phyloP scores from a whole-genome alignment of 495 filamentous ascomycete genomes.

The Neurospora pannonica region DNA sequence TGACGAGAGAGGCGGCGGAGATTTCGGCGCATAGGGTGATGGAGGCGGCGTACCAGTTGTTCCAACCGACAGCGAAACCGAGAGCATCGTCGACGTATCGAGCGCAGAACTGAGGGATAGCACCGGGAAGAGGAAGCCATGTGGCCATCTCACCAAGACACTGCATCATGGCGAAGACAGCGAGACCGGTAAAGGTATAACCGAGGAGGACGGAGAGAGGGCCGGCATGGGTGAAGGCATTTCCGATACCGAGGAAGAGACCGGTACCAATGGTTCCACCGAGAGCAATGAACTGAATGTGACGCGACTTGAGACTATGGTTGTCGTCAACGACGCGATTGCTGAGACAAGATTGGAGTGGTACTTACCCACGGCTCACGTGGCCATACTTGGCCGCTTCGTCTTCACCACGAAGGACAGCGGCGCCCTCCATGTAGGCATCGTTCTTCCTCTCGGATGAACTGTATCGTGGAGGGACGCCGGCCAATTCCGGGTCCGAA shows the following conservation, averaged over 20 bases:
- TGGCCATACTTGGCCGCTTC: constrained; percentile 5
- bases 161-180: constrained; percentile 22
- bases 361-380: constrained; percentile 4
- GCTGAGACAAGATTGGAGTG: neutral
- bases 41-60: constrained; percentile 31
- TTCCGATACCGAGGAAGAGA: constrained; percentile 52
- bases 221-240: constrained; percentile 46
- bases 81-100: constrained; percentile 60
- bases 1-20: constrained; percentile 33
- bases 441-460: constrained; percentile 2
- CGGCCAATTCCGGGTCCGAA: neutral
- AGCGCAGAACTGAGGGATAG: constrained; percentile 50
- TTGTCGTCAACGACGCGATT: neutral
- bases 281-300: constrained; percentile 55
- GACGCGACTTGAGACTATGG: constrained; percentile 27
- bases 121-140: constrained; percentile 47
- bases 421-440: neutral
- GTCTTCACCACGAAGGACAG: neutral
- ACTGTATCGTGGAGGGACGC: neutral
- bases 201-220: constrained; percentile 50
- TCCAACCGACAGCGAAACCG: constrained; percentile 70
- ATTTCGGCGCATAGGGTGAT: constrained; percentile 28
- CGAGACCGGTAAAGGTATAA: constrained; percentile 20
- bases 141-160: constrained; percentile 49
- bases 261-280: constrained; percentile 57